These are phyloP conservation scores for Cryphonectria nitschkei DNA, from an alignment of 2,329 filamentous ascomycete species.

Conservation along the genomic window DNA sequence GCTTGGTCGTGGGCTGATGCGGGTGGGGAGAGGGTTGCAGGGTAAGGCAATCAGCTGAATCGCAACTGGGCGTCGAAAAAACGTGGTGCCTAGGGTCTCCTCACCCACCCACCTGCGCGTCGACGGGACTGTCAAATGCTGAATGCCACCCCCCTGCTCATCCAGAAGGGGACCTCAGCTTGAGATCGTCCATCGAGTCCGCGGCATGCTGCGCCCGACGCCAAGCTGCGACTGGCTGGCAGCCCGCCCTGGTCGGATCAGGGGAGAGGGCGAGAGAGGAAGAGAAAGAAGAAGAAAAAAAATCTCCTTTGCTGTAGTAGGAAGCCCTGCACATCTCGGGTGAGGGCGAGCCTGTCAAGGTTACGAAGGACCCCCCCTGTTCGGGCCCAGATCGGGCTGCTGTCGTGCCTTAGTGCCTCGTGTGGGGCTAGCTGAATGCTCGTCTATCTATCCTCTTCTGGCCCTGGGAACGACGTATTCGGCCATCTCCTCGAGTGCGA, in stretches of 20 bases:
- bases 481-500: constrained; percentile 17
- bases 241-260: not conserved
- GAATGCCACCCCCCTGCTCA: not conserved
- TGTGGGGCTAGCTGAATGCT: constrained; percentile 28
- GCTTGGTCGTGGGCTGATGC: not conserved
- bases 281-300: not conserved
- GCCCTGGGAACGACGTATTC: constrained; percentile 18
- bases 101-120: not conserved
- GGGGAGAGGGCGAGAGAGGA: not conserved
- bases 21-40: constrained; percentile 1
- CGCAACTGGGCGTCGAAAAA: constrained; percentile 20
- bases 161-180: not conserved
- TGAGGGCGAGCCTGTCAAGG: constrained; percentile 14
- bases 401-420: constrained; percentile 25
- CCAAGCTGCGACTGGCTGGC: constrained; percentile 12
- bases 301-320: constrained; percentile 8
- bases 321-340: constrained; percentile 16
- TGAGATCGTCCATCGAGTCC: not conserved
- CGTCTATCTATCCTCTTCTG: constrained; percentile 23
- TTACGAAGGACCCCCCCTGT: constrained; percentile 1
- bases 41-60: constrained; percentile 1
- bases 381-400: constrained; percentile 25
- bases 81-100: constrained; percentile 20
- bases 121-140: constrained; percentile 9
- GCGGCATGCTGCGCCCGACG: constrained; percentile 8